phyloP scores from a whole-genome alignment of 192 early-diverging fungal species.

The Diversispora eburnea region DNA sequence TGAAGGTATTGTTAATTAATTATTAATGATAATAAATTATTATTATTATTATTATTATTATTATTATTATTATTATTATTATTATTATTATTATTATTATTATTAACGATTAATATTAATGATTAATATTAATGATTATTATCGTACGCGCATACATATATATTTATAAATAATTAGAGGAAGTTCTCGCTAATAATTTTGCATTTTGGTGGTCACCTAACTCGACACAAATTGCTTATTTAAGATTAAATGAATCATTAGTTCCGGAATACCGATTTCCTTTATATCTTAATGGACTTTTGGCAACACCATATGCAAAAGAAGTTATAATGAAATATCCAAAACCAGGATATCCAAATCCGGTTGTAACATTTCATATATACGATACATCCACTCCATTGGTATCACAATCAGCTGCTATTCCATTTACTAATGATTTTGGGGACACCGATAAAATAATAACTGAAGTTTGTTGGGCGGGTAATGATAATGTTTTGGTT shows the following conservation, averaged over 20 bases:
- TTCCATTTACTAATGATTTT: constrained; percentile 42
- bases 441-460: constrained; percentile 71
- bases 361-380: constrained; percentile 71
- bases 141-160: not conserved
- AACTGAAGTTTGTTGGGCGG: constrained; percentile 79
- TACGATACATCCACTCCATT: constrained; percentile 43
- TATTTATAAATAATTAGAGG: constrained; percentile 51
- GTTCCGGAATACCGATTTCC: constrained; percentile 79
- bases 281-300: constrained; percentile 59
- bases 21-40: not conserved
- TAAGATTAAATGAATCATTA: constrained; percentile 81
- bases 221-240: constrained; percentile 68
- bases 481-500: constrained; percentile 60
- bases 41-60: too few species aligned
- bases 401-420: constrained; percentile 28
- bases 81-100: too few species aligned
- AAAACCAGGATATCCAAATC: constrained; percentile 85
- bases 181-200: constrained; percentile 64
- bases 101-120: too few species aligned
- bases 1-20: constrained; percentile 46
- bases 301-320: constrained; percentile 61
- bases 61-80: too few species aligned
- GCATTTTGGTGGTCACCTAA: constrained; percentile 91
- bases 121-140: too few species aligned
- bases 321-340: constrained; percentile 82